Conservation (phyloP, 768 basidiomycete genomes). For the Panellus pusillus region DNA sequence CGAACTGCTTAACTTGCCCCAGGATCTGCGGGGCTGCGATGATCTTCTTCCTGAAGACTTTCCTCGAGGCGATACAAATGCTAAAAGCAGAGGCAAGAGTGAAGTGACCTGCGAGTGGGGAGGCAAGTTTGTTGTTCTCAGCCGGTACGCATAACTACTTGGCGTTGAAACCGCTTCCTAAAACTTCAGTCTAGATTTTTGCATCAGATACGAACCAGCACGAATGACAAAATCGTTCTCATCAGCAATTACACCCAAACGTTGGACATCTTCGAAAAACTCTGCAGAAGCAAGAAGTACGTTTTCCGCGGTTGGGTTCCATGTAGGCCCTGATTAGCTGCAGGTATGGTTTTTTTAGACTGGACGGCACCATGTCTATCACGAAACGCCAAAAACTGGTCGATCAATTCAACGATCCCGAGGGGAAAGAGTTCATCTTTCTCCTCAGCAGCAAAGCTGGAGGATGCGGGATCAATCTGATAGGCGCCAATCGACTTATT, state of each 20-base stretch:
- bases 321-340: slow-evolving; percentile 7
- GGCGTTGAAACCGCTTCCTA: background rate
- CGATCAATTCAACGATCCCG: slow-evolving; percentile 93
- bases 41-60: slow-evolving; percentile 81
- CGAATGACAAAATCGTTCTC: slow-evolving; percentile 92
- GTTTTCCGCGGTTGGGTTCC: slow-evolving; percentile 17
- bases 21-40: slow-evolving; percentile 82
- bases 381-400: slow-evolving; percentile 93
- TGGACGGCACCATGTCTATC: slow-evolving; percentile 95
- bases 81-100: slow-evolving; percentile 42
- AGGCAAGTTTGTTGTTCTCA: slow-evolving; percentile 92
- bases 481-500: slow-evolving; percentile 94
- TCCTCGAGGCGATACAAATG: slow-evolving; percentile 42
- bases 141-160: slow-evolving; percentile 54
- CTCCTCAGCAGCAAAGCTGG: slow-evolving; percentile 94
- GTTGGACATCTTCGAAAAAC: slow-evolving; percentile 87
- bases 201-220: slow-evolving; percentile 76
- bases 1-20: slow-evolving; percentile 81
- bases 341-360: slow-evolving; percentile 86
- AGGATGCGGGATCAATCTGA: slow-evolving; percentile 95
- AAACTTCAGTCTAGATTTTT: slow-evolving; percentile 61
- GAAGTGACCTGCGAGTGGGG: slow-evolving; percentile 80
- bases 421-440: slow-evolving; percentile 93
- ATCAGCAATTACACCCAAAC: slow-evolving; percentile 98
- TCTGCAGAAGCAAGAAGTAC: slow-evolving; percentile 84